Base-by-base conservation (phyloP, 306 rosid species). In the Hylodesmum podocarpum region DNA sequence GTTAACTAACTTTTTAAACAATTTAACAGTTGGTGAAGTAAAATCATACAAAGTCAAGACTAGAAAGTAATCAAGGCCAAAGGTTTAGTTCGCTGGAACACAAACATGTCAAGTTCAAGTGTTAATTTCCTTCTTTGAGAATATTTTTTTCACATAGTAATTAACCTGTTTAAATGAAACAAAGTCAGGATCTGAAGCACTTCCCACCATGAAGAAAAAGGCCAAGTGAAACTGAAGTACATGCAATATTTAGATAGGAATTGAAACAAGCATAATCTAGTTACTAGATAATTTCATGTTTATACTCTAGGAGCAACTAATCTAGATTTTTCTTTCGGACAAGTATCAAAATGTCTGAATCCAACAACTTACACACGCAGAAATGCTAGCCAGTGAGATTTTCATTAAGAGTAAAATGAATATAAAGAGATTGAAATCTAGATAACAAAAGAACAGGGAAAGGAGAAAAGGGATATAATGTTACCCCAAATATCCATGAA, bases 401-500 rank as follows among this genome's bases (percentile, higher is more conserved):
- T 64, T 54, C 11, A 21, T 16, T 1, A 33, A 58, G 8, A 29
- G 49, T 14, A 24, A 41, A 65, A 29, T 41, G 51, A 41, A n/a
- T n/a, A n/a, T n/a, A n/a, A 39, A 2, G 13, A 54, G 70, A 63
- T 47, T 29, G 16, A 66, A 54, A 66, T 28, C 29, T 66, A 36
- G 66, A 36, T 64, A 37, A 66, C 62, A 40, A 28, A 37, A 50
- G 27, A 67, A 49, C 44, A 80, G 33, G 33, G 29, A 51, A 70
- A 72, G 53, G n/a, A 19, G 61, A 70, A 50, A 41, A 28, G 29
- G 58, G 27, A 33, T 57, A 72, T 47, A 78, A 41, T 65, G 72
- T 44, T 19, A 57, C 61, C 63, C 49, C 67, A 82, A 37, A 62
- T 72, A 84, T 54, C 66, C 78, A 73, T 53, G 72, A 81, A 77